A percentile compares a stretch with the other conserved stretches of the same genome.
phyloP scores from a whole-genome alignment of 164 flowering plant genomes.

The Piper betle region DNA sequence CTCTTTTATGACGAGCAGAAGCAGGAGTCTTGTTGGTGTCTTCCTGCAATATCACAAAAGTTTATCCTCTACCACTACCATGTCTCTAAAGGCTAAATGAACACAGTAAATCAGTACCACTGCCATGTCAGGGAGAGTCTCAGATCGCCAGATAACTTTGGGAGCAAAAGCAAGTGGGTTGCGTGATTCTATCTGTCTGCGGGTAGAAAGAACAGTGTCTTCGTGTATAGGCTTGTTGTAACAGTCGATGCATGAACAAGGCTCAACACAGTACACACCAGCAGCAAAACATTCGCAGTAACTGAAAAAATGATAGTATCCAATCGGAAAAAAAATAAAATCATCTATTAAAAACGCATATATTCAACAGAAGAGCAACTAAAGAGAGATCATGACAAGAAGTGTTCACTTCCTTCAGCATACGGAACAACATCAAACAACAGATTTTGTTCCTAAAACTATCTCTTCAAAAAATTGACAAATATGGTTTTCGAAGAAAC shows the following conservation, averaged over 20 bases:
- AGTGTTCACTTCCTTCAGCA: too few relatives aligned
- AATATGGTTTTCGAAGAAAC: too few relatives aligned
- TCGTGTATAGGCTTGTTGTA: constrained; percentile 54
- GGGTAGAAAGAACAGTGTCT: constrained; percentile 50
- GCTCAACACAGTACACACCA: constrained; percentile 63
- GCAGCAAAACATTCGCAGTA: constrained; percentile 87
- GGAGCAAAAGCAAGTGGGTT: constrained; percentile 81
- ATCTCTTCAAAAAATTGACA: too few relatives aligned
- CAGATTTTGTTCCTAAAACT: too few relatives aligned
- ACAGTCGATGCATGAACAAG: constrained; percentile 63
- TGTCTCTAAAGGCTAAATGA: too few relatives aligned
- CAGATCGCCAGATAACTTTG: constrained; percentile 39
- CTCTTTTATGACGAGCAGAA: constrained; percentile 93
- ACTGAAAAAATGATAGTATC: constrained; percentile 14
- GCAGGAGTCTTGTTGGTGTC: constrained; percentile 76
- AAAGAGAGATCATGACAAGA: neutral
- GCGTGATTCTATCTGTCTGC: constrained; percentile 58
- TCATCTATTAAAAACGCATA: neutral
- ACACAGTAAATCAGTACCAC: constrained; percentile 15
- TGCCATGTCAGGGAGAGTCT: constrained; percentile 16
- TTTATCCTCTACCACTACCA: too few relatives aligned
- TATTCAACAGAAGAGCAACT: too few relatives aligned
- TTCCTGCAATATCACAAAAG: constrained; percentile 34
- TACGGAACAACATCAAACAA: too few relatives aligned
- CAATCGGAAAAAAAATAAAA: neutral